These are phyloP conservation scores for Kockiozyma suomiensis DNA, from an alignment of 805 yeast species.

Conservation along the genomic window DNA sequence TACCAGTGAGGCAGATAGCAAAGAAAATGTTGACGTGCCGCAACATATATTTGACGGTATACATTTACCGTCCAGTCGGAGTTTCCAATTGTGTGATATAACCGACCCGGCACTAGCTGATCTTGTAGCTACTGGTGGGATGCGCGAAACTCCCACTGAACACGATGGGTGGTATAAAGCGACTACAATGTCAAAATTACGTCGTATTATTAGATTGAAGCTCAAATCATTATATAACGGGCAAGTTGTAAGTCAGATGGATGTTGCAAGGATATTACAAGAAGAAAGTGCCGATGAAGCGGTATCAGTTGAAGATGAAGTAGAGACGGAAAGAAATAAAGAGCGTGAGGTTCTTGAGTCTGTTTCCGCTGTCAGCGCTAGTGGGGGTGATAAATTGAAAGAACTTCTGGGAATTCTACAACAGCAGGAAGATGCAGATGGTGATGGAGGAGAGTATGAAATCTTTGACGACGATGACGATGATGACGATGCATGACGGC, in stretches of 20 bases:
- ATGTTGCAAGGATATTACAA: conserved; percentile 27
- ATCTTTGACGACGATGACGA: conserved; percentile 30
- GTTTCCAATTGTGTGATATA: conserved; percentile 79
- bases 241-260: conserved; percentile 19
- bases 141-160: conserved; percentile 53
- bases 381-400: conserved; percentile 20
- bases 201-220: conserved; percentile 74
- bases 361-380: conserved; percentile 21
- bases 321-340: neutral
- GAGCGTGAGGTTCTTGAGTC: conserved; percentile 11
- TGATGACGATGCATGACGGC: conserved; percentile 4
- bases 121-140: conserved; percentile 47
- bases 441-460: conserved; percentile 27
- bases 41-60: conserved; percentile 71
- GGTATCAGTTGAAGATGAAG: neutral
- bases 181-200: conserved; percentile 61
- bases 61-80: conserved; percentile 65
- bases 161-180: conserved; percentile 81
- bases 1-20: conserved; percentile 44
- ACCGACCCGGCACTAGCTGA: conserved; percentile 61
- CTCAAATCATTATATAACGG: conserved; percentile 52
- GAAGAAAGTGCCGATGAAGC: conserved; percentile 25
- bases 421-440: conserved; percentile 25
- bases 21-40: conserved; percentile 33
- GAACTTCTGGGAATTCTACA: conserved; percentile 28